phyloP scores from a whole-genome alignment of 108 stramenopile species.

The Nannochloropsis oceanica region DNA sequence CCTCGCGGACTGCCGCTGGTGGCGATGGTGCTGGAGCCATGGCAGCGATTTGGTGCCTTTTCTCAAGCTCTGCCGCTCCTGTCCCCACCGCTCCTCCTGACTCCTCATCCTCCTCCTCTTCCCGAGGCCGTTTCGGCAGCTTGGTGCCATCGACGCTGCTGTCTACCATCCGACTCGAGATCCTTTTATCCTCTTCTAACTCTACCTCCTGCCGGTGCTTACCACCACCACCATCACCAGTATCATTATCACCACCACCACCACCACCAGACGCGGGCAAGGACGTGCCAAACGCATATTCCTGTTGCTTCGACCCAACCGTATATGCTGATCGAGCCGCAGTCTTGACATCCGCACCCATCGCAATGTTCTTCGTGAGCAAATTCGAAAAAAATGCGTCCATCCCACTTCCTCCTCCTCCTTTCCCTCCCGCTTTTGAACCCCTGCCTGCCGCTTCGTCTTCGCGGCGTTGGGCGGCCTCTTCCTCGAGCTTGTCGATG shows the following conservation, averaged over 20 bases:
- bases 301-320: slow-evolving; percentile 19
- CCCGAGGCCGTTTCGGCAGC: background rate
- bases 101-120: background rate
- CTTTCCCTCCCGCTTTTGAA: background rate
- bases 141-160: background rate
- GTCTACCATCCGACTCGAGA: background rate
- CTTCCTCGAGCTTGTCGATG: slow-evolving; percentile 27
- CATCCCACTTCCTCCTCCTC: background rate
- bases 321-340: slow-evolving; percentile 33
- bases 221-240: no score
- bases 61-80: background rate
- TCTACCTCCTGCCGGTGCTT: no score
- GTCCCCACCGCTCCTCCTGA: background rate
- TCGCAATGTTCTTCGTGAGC: slow-evolving; percentile 42
- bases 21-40: background rate
- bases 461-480: slow-evolving; percentile 10
- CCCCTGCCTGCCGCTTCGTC: slow-evolving; percentile 16
- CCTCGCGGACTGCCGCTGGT: background rate
- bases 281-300: background rate
- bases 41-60: background rate
- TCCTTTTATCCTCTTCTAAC: background rate
- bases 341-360: slow-evolving; percentile 36
- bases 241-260: no score
- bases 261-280: background rate
- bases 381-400: slow-evolving; percentile 36